A percentile compares a stretch with the other conserved stretches of the same genome.
phyloP scores from a whole-genome alignment of 2,329 filamentous ascomycete species.

The Monosporascus sp. region DNA sequence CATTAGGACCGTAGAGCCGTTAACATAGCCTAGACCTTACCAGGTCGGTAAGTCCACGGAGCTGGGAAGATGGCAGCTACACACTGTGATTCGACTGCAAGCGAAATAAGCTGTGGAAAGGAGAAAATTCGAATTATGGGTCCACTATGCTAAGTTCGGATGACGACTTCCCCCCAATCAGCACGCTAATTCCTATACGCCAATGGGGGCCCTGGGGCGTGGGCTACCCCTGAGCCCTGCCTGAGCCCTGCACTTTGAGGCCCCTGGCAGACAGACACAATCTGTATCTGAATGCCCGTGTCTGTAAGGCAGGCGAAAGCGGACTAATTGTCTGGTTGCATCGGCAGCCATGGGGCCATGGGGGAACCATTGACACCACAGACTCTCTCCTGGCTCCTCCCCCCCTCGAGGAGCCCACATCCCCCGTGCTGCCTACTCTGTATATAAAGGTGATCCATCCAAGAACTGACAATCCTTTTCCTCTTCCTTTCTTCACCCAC shows the following conservation, averaged over 20 bases:
- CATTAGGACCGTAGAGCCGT: not conserved
- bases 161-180: slow-evolving; percentile 5
- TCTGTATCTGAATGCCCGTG: no score
- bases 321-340: slow-evolving; percentile 7
- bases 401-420: slow-evolving; percentile 7
- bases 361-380: not conserved
- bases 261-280: no score
- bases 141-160: not conserved
- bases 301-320: slow-evolving; percentile 1
- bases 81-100: slow-evolving; percentile 5
- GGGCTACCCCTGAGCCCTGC: no score
- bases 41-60: not conserved
- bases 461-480: slow-evolving; percentile 32
- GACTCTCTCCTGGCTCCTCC: not conserved
- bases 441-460: slow-evolving; percentile 44
- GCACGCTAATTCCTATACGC: no score
- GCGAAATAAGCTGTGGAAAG: not conserved
- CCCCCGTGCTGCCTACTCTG: slow-evolving; percentile 20
- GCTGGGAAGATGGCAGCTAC: not conserved
- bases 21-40: not conserved
- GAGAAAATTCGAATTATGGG: slow-evolving; percentile 7
- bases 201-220: no score
- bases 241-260: no score
- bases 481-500: slow-evolving; percentile 42
- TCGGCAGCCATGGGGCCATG: slow-evolving; percentile 3